Evolutionary conservation across 495 filamentous ascomycete genomes (phyloP), one percentile per base, ranked within the genome.

Genomic region (Chaetomium cochliodes): DNA sequence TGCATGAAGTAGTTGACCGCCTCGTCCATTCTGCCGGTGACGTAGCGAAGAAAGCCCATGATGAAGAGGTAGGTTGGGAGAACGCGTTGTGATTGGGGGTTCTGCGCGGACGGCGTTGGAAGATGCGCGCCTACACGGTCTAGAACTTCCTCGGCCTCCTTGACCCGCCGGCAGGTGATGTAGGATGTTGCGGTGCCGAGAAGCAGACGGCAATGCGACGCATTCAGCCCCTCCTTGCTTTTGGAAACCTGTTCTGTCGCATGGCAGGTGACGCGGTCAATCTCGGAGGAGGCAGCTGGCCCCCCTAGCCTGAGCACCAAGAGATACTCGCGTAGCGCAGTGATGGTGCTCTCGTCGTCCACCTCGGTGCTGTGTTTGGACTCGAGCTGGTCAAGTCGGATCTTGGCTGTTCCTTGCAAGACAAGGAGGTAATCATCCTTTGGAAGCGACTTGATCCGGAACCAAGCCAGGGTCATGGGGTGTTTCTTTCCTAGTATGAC

Each of bases 331-430:
- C 63, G 57, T 58, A 65, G 16, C 0, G 63, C 63, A 11, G 53
- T 60, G 26, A 65, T 50, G 5, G 41, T 60, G 57, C 60, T 65
- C 2, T 65, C 58, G 28, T 65, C 50, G 1, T 44, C 15, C 2
- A 61, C 3, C 12, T n/a, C 51, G n/a, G 53, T 12, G 54, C 55
- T 8, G 3, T 56, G 33, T 23, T 57, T 13, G 54, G 67, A 44
- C 49, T 62, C 23, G 63, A 76, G 33, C 37, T 66, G 54, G 41
- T 65, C 67, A 18, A 65, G 63, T 51, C 62, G 54, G 18, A 63
- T 46, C 53, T 46, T 23, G 56, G 56, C 65, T 0, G 64, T 59
- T 4, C 58, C 65, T 33, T 68, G 62, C 42, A 71, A 28, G 0
- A 63, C 50, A 12, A 60, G 56, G 16, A 65, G 56, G 33, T 67